Percentiles rank a stretch among this genome's conserved stretches.
Conservation (phyloP, 768 basidiomycete species). For the Kwoniella botswanensis region DNA sequence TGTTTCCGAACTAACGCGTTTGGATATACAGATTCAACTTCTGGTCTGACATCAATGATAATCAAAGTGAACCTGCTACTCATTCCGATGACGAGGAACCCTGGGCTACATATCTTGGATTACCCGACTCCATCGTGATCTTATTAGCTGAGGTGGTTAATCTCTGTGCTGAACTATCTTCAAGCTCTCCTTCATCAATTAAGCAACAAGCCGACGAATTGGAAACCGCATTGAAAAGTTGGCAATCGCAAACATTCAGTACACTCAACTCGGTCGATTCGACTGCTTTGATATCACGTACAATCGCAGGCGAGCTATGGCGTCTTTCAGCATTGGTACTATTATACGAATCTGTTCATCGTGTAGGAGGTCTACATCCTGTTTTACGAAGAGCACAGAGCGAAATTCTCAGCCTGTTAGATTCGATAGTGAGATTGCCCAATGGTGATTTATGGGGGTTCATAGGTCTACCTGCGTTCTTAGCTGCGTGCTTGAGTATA, state of each 20-base stretch:
- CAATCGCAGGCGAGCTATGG: conserved; percentile 38
- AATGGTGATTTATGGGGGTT: conserved; percentile 36
- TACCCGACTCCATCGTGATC: conserved; percentile 35
- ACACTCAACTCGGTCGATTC: conserved; percentile 21
- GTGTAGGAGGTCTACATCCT: conserved; percentile 34
- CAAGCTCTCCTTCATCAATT: conserved; percentile 5
- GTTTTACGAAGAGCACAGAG: conserved; percentile 24
- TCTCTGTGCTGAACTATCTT: conserved; percentile 25
- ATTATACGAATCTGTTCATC: conserved; percentile 32
- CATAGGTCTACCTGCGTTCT: conserved; percentile 35
- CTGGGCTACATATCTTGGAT: conserved; percentile 37
- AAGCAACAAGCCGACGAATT: conserved; percentile 32
- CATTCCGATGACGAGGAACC: conserved; percentile 25
- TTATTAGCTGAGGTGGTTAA: conserved; percentile 37
- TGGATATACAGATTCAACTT: conserved; percentile 25
- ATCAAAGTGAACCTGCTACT: not conserved
- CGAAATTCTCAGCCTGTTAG: conserved; percentile 32
- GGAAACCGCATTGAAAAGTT: conserved; percentile 23
- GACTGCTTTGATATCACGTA: conserved; percentile 31
- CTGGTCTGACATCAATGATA: conserved; percentile 18
- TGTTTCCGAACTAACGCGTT: not conserved
- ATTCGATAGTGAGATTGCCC: conserved; percentile 27
- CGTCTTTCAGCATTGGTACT: conserved; percentile 26
- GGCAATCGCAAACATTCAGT: conserved; percentile 19
- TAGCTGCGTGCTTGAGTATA: conserved; percentile 29